A percentile compares a stretch with the other conserved stretches of the same genome.
Conservation (phyloP, 768 basidiomycete species). For the Russula brevipes region DNA sequence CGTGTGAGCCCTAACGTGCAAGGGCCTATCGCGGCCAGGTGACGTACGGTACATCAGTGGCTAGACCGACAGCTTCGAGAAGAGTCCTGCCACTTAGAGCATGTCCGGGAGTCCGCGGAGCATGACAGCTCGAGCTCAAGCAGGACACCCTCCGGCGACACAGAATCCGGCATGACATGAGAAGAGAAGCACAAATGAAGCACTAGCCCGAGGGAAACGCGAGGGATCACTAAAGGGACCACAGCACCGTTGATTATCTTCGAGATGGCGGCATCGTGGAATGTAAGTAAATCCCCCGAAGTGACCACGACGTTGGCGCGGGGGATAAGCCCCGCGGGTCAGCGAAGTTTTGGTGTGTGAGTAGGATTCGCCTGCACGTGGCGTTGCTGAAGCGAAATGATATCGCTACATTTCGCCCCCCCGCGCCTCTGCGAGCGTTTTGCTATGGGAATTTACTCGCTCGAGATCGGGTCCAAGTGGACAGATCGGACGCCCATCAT, state of each 20-base stretch:
- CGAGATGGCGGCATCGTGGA: conserved; percentile 14
- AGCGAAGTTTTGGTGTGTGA: neutral
- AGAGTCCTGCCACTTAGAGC: conserved; percentile 7
- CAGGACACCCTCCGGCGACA: conserved; percentile 6
- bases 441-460: conserved; percentile 11
- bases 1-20: neutral
- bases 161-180: conserved; percentile 12
- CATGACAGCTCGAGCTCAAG: neutral
- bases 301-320: conserved; percentile 14
- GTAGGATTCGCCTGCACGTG: conserved; percentile 16
- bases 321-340: conserved; percentile 14
- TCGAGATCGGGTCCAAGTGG: conserved; percentile 4
- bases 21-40: neutral
- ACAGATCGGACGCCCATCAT: conserved; percentile 16
- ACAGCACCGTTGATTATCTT: conserved; percentile 17
- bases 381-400: conserved; percentile 19
- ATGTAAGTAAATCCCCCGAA: conserved; percentile 22
- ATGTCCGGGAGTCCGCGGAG: conserved; percentile 19
- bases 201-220: conserved; percentile 6
- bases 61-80: conserved; percentile 15
- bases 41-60: conserved; percentile 2
- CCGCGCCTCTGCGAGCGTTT: conserved; percentile 15
- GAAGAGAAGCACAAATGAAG: conserved; percentile 14
- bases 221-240: conserved; percentile 11
- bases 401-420: neutral